Evolutionary conservation across 163 green algal genomes (phyloP), one percentile per base, ranked within the genome.

Genomic region (Scenedesmus sp.): DNA sequence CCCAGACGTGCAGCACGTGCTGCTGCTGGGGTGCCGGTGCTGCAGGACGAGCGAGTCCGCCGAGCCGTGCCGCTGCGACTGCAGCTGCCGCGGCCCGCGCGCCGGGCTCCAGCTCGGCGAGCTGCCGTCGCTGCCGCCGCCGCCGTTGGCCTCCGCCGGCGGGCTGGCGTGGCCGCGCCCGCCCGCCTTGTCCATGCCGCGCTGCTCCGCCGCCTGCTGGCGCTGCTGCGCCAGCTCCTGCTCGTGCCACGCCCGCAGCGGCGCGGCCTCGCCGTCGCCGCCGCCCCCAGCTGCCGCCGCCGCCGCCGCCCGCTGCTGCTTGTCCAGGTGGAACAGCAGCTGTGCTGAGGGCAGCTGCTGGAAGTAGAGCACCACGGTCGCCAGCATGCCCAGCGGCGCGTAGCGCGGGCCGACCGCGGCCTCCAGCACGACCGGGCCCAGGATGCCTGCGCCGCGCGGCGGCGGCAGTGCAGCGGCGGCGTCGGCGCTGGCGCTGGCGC

Each of bases 381-480:
- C 78, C 36, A 87, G 66, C 78, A 85, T 85, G 60, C 83, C 83
- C 0, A 88, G 67, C 5, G 77, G 63, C 2, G 83, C 83, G 20
- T 76, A 77, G 3, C 56, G 33, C 3, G 72, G 56, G n/a, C 79
- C 84, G 1, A 88, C 34, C 0, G 80, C 84, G 20, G 84, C 84
- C 48, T 84, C 39, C 48, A 88, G 67, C 33, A 88, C 84, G 33
- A 88, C 84, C 10, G 84, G 84, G 18, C 80, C 84, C 28, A 88
- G 66, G 56, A 88, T 85, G 58, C 84, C 84, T 22, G 83, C 75
- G 42, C 63, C 10, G 62, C 22, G 54, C 69, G 56, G 78, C 77
- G 24, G 78, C 69, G 0, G 14, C n/a, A n/a, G n/a, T n/a, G 60
- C 53, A 84, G 78, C 29, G 71, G 53, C 10, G 14, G 13, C 9